These are phyloP conservation scores for Spiromastix sp. DNA, from an alignment of 2,329 filamentous ascomycete genomes.

Conservation along the genomic window DNA sequence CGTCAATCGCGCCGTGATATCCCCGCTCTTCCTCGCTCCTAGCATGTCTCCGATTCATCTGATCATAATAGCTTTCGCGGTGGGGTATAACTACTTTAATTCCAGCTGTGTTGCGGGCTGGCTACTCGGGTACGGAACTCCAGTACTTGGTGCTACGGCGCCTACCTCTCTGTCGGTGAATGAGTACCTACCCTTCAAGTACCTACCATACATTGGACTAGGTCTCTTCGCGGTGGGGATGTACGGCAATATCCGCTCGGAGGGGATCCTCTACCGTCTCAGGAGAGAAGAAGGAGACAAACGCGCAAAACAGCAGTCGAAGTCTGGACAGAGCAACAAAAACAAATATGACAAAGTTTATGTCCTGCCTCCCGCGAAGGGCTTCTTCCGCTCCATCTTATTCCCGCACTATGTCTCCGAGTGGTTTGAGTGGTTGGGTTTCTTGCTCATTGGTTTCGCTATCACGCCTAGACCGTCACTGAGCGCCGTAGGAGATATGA, in stretches of 20 bases:
- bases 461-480: constrained; percentile 14
- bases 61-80: constrained; percentile 53
- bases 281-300: constrained; percentile 53
- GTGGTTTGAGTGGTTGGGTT: constrained; percentile 93
- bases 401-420: constrained; percentile 94
- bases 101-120: constrained; percentile 67
- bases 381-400: constrained; percentile 71
- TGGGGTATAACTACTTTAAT: constrained; percentile 71
- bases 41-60: constrained; percentile 86
- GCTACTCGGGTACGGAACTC: constrained; percentile 66
- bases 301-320: constrained; percentile 38
- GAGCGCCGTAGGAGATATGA: background rate
- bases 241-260: constrained; percentile 73
- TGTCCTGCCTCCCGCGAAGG: constrained; percentile 67
- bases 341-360: constrained; percentile 69
- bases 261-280: constrained; percentile 82
- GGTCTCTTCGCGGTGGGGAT: constrained; percentile 68
- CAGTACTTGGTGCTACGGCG: constrained; percentile 19
- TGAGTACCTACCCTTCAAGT: constrained; percentile 36
- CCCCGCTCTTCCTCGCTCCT: constrained; percentile 68
- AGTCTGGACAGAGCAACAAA: constrained; percentile 20
- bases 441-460: constrained; percentile 50
- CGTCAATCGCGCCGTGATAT: constrained; percentile 74
- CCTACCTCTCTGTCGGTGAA: constrained; percentile 12
- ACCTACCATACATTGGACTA: constrained; percentile 51